phyloP scores from a whole-genome alignment of 768 basidiomycete species.

The Xerocomus brunneocitrinus region DNA sequence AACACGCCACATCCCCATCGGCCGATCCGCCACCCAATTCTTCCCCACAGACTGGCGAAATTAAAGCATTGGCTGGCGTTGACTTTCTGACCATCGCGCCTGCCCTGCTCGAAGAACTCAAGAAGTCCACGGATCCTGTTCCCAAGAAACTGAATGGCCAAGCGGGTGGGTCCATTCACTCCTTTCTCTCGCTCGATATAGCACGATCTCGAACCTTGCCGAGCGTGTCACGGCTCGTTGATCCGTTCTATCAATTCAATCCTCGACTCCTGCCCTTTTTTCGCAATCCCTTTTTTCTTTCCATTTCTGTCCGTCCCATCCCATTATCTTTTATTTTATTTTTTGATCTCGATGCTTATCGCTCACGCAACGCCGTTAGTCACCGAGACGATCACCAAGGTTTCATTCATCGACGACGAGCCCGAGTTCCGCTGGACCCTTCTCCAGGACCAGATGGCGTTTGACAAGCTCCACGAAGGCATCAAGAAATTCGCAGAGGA shows the following conservation, averaged over 20 bases:
- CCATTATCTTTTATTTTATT: not conserved
- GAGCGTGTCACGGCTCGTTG: constrained; percentile 4
- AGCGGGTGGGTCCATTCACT: constrained; percentile 41
- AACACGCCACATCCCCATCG: not conserved
- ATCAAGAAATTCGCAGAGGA: constrained; percentile 99
- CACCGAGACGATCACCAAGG: constrained; percentile 63
- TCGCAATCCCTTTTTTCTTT: not conserved
- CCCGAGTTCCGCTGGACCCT: constrained; percentile 94
- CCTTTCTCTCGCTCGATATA: not conserved
- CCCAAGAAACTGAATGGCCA: constrained; percentile 79
- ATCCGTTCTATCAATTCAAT: constrained; percentile 4
- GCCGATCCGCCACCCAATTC: not conserved
- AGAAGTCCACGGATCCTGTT: constrained; percentile 69
- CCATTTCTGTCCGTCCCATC: not conserved
- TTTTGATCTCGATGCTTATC: not conserved
- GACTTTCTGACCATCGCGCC: constrained; percentile 98
- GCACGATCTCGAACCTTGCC: not conserved
- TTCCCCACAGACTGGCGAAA: constrained; percentile 69
- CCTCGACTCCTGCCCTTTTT: not conserved
- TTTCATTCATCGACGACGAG: constrained; percentile 86
- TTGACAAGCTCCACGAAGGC: constrained; percentile 97
- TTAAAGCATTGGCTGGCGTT: constrained; percentile 90
- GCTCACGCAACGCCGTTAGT: constrained; percentile 31
- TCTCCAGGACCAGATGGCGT: constrained; percentile 94
- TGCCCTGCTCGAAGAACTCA: constrained; percentile 85